Base-by-base conservation (phyloP, 1,284 basidiomycete species). In the Melampsora medusae region DNA sequence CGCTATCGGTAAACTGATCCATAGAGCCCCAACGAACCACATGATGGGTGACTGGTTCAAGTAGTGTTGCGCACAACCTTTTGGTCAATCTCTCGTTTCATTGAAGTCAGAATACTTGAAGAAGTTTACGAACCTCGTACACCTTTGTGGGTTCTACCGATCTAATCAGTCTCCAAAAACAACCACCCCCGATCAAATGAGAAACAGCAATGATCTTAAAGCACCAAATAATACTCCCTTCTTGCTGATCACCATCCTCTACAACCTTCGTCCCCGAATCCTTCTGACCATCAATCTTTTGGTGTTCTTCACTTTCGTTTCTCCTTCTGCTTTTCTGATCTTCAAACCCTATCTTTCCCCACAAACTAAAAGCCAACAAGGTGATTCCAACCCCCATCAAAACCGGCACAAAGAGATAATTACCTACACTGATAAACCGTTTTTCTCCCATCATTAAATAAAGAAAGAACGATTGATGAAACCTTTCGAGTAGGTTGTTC, bases 401-500 rank as follows among this genome's bases (percentile, higher is more conserved):
- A 42, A 75, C 46, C 5, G 72, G 72, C 6, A 78, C 91, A 0
- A 94, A 93, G 3, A 97, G 87, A 83, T 92, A 97, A 81, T 87
- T 89, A 0, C 92, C 93, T 19, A 97, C 92, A 80, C 94, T 92
- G 80, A 93, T 86, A 84, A 96, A 96, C 1, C 86, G 86, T n/a
- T 87, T 87, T 0, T 91, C 88, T 33, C 86, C 86, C 4, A 91
- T 88, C 77, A 95, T 85, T 77, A 97, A 86, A 84, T 94, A 97
- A 84, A 97, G 93, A 85, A 97, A 96, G 84, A 95, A 94, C 1
- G 92, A 95, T 4, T 94, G 93, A 82, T 97, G 94, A 28, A 97
- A 88, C 16, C 94, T 89, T 82, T 97, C 94, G 14, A 97, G 87
- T 7, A 97, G 87, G 81, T 97, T 97, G 84, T 96, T 97, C 82